These are phyloP conservation scores for Plantago ovata DNA, from an alignment of 257 asterid genomes.

Conservation along the genomic window DNA sequence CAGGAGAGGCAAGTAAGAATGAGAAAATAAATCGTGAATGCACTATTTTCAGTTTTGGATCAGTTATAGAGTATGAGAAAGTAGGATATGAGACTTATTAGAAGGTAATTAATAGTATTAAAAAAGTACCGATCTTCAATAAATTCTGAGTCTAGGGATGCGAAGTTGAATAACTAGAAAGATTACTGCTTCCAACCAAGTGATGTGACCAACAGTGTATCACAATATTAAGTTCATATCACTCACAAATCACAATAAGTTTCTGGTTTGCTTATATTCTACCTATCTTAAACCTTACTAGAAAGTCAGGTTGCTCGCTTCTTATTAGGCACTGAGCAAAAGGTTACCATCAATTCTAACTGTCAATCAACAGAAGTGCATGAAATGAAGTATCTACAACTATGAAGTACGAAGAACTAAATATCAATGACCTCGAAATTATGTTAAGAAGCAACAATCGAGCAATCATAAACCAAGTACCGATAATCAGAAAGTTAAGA, in stretches of 20 bases:
- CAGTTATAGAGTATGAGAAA: background rate
- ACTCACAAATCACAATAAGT: background rate
- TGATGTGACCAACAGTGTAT: background rate
- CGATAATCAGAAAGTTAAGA: too few relatives aligned
- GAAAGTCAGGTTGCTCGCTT: background rate
- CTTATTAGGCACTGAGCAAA: too few relatives aligned
- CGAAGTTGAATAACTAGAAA: background rate
- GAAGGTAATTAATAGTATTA: background rate
- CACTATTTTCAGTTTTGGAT: background rate
- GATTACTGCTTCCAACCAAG: background rate
- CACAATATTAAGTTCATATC: background rate
- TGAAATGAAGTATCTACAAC: too few relatives aligned
- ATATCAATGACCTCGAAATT: too few relatives aligned
- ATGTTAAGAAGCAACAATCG: too few relatives aligned
- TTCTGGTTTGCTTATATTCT: background rate
- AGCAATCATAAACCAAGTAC: too few relatives aligned
- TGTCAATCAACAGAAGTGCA: background rate
- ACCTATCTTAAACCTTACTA: background rate
- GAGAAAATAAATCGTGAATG: background rate
- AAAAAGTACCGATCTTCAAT: background rate
- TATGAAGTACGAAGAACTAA: too few relatives aligned
- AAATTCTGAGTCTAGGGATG: background rate
- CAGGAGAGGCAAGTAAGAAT: background rate
- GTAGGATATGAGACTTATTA: background rate
- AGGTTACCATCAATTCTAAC: too few relatives aligned